Evolutionary conservation across 768 basidiomycete species (phyloP).

Genomic region (Glaciozyma martinii): DNA sequence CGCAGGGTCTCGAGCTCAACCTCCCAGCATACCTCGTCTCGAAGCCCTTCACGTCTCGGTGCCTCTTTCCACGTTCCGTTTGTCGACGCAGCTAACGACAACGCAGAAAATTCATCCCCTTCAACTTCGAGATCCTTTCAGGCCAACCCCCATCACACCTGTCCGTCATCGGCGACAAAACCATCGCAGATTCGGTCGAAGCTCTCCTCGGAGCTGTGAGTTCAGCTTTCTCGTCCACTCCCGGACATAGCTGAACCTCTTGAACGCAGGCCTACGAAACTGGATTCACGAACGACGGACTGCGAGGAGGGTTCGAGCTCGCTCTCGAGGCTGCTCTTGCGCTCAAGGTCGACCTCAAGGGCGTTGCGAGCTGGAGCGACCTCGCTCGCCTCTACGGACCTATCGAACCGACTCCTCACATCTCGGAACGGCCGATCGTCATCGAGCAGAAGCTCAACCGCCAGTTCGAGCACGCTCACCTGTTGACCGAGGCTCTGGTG

Average conservation of each 20-base stretch:
- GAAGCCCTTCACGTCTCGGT: conserved; percentile 13
- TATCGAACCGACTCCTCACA: not conserved
- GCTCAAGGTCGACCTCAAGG: conserved; percentile 3
- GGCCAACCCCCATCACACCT: not conserved
- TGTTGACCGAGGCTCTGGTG: conserved; percentile 17
- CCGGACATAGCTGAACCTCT: not conserved
- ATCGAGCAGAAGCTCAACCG: conserved; percentile 19
- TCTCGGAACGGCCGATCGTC: not conserved
- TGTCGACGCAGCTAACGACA: too few species aligned
- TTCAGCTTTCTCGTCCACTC: not conserved
- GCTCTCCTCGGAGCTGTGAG: not conserved
- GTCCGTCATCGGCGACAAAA: conserved; percentile 14
- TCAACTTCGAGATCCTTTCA: not conserved
- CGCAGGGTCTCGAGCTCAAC: not conserved
- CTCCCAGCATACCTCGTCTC: conserved; percentile 10
- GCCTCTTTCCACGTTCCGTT: too few species aligned
- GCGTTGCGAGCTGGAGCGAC: not conserved
- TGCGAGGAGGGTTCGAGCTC: not conserved
- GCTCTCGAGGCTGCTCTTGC: not conserved
- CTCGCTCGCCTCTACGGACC: not conserved
- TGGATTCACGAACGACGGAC: not conserved
- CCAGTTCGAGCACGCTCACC: conserved; percentile 15
- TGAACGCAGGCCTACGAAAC: conserved; percentile 7
- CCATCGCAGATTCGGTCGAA: conserved; percentile 1
- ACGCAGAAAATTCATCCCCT: conserved; percentile 11